Percentiles rank a stretch among this genome's conserved stretches.
phyloP scores from a whole-genome alignment of 2,329 filamentous ascomycete species.

The Pseudocercospora macadamiae region DNA sequence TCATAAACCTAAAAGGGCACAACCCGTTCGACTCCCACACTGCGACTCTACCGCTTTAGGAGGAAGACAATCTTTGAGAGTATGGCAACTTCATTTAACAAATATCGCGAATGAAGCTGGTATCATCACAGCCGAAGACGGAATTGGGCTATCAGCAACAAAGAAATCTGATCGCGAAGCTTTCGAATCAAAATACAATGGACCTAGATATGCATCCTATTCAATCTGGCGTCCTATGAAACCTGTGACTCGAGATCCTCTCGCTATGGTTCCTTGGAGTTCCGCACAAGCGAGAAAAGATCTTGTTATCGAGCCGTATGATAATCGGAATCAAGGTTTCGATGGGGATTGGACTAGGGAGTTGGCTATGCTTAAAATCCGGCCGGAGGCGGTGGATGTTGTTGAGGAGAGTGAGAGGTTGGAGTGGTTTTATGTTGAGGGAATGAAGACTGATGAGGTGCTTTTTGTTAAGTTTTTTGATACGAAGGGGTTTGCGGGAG shows the following conservation, averaged over 20 bases:
- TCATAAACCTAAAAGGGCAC: not conserved
- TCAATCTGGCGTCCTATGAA: constrained; percentile 15
- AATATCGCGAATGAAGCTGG: not conserved
- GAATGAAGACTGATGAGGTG: constrained; percentile 17
- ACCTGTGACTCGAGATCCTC: constrained; percentile 13
- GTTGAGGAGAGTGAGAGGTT: not conserved
- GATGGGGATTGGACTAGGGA: constrained; percentile 9
- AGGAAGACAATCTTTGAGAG: constrained; percentile 1
- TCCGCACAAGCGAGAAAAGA: not conserved
- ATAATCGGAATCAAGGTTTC: constrained; percentile 4
- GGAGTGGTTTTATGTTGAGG: constrained; percentile 10
- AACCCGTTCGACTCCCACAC: constrained; percentile 9
- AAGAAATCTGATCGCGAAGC: not conserved
- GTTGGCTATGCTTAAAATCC: constrained; percentile 8
- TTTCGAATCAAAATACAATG: constrained; percentile 10
- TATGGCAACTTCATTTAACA: not conserved
- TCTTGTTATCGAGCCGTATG: constrained; percentile 5
- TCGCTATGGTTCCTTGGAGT: constrained; percentile 3
- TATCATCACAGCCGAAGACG: constrained; percentile 5
- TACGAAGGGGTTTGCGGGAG: constrained; percentile 4
- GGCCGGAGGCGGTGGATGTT: constrained; percentile 5
- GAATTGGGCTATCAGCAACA: not conserved
- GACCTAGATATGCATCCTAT: constrained; percentile 13
- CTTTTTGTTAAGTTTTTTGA: constrained; percentile 18
- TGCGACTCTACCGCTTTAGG: constrained; percentile 8